Conservation (phyloP, 2,329 filamentous ascomycete genomes). For the Fusarium sp. region DNA sequence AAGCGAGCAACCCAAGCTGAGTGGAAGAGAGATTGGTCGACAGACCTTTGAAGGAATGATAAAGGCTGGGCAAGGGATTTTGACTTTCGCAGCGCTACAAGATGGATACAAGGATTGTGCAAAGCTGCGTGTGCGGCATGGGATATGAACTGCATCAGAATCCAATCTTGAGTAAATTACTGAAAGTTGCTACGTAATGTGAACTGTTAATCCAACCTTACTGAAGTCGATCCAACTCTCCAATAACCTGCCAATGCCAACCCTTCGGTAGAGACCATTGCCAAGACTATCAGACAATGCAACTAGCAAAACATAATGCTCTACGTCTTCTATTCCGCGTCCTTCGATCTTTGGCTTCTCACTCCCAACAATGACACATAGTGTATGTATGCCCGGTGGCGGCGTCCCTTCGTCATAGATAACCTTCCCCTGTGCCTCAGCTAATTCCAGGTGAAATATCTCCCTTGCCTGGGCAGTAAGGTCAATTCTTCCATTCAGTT, state of each 20-base stretch:
- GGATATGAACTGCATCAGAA: no score
- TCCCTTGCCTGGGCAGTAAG: slow-evolving; percentile 9
- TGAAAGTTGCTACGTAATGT: not conserved
- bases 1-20: no score
- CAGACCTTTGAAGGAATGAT: no score
- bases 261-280: not conserved
- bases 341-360: not conserved
- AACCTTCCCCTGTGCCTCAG: not conserved
- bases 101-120: no score
- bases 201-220: not conserved
- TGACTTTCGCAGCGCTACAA: no score
- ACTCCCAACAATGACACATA: slow-evolving; percentile 9
- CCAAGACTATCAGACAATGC: not conserved
- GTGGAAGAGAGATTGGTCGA: no score
- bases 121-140: no score
- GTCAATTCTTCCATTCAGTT: not conserved
- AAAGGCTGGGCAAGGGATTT: no score
- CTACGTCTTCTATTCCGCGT: not conserved
- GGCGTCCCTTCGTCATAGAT: not conserved
- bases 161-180: no score
- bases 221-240: slow-evolving; percentile 1
- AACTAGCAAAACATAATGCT: not conserved
- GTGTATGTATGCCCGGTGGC: not conserved
- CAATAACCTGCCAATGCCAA: slow-evolving; percentile 6
- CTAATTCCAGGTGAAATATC: not conserved